A percentile compares a stretch with the other conserved stretches of the same genome.
phyloP scores from a whole-genome alignment of 805 yeast species.

The Lipomyces spencermartinsiae region DNA sequence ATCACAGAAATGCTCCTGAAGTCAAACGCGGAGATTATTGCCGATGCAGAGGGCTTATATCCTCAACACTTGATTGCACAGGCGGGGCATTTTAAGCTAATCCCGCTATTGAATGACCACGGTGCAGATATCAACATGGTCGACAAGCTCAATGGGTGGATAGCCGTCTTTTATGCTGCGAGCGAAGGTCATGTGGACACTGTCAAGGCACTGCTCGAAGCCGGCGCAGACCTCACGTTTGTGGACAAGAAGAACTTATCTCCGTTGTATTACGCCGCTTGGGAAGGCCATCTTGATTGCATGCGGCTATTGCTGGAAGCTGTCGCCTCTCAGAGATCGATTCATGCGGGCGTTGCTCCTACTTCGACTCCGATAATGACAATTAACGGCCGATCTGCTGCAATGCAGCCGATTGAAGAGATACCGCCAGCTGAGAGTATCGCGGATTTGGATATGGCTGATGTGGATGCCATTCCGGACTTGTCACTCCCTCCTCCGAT shows the following conservation, averaged over 20 bases:
- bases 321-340: conserved; percentile 13
- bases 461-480: conserved; percentile 82
- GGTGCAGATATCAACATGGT: conserved; percentile 70
- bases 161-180: conserved; percentile 90
- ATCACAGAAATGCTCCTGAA: conserved; percentile 68
- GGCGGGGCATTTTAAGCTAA: conserved; percentile 74
- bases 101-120: conserved; percentile 65
- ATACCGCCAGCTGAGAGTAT: conserved; percentile 1
- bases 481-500: conserved; percentile 94
- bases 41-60: conserved; percentile 83
- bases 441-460: conserved; percentile 37
- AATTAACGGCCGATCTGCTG: not conserved
- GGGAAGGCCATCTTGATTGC: conserved; percentile 91
- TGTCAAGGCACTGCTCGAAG: conserved; percentile 70
- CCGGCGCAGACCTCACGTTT: conserved; percentile 71
- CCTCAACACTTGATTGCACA: conserved; percentile 90
- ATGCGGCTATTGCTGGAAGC: conserved; percentile 67
- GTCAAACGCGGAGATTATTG: conserved; percentile 51
- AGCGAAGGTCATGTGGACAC: conserved; percentile 79
- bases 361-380: not conserved
- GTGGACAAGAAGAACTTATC: conserved; percentile 80
- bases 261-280: conserved; percentile 87
- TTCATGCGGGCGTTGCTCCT: not conserved
- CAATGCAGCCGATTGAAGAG: not conserved
- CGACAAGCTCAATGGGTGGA: conserved; percentile 91